Evolutionary conservation across 2,329 filamentous ascomycete species (phyloP), one percentile per base, ranked within the genome.

Genomic region (Paraconiothyrium brasiliense): DNA sequence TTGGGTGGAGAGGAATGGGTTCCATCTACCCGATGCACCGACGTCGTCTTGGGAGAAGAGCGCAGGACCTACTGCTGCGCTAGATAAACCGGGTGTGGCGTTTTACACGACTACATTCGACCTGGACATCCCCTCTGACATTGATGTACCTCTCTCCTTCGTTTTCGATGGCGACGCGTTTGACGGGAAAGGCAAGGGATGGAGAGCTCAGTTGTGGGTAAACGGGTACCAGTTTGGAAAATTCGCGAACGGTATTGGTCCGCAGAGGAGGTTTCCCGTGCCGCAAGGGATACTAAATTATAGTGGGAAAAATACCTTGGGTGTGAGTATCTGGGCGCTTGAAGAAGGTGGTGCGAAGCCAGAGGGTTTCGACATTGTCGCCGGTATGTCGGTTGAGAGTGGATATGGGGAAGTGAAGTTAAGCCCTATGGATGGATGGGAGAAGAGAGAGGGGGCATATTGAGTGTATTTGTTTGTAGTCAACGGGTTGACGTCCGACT

Each of bases 181-280:
- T 62, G 69, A 65, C 8, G 72, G 62, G 20, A 67, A 60, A 58
- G 68, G 56, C 9, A 67, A 60, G 37, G 63, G 58, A 13, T 90
- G 89, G 65, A 83, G 90, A 16, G 86, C 83, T 0, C 84, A 89
- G 67, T 76, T 92, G 2, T 93, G 85, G 71, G 88, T 93, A 41
- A 92, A 93, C 68, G 91, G 90, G 1, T 93, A 88, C 74, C 90
- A 92, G 70, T 92, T 88, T 66, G 87, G 85, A 6, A 88, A 88
- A 72, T 89, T 86, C 65, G 77, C 85, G 30, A 89, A 89, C 71
- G 89, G 92, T 59, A 82, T 93, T 43, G 91, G 91, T 0, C 91
- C 91, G 0, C 90, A 93, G 78, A 86, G 83, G 0, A 80, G 76
- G 0, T 93, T 88, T 69, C 90, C 89, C 1, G 89, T 93, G 0